phyloP scores from a whole-genome alignment of 768 basidiomycete genomes.

The Leucosporidium scottii region DNA sequence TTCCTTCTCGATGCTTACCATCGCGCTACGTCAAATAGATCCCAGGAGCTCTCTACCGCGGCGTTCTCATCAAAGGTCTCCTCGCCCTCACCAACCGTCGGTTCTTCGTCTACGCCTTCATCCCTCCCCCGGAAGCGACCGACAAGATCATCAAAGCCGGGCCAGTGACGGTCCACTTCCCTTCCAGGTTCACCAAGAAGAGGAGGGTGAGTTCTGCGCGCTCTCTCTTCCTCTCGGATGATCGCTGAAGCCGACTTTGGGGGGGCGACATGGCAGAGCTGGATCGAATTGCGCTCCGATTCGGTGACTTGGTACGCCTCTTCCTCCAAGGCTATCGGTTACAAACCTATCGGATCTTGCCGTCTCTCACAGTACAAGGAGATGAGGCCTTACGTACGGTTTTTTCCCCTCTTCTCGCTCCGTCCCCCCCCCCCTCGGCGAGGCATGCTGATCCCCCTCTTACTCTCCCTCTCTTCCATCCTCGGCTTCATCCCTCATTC shows the following conservation, averaged over 20 bases:
- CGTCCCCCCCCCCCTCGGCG: neutral
- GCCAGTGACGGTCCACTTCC: neutral
- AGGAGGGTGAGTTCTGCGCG: too few species aligned
- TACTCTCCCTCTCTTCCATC: too few species aligned
- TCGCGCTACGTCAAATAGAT: too few species aligned
- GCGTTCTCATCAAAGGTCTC: slow-evolving; percentile 5
- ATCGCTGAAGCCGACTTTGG: too few species aligned
- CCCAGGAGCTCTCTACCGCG: slow-evolving; percentile 4
- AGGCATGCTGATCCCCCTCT: too few species aligned
- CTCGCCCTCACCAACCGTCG: slow-evolving; percentile 1
- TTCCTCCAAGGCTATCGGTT: neutral
- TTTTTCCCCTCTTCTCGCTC: neutral
- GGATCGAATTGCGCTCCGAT: slow-evolving; percentile 4
- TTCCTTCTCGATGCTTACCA: too few species aligned
- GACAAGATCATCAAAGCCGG: slow-evolving; percentile 6
- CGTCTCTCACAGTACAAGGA: neutral
- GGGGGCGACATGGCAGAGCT: too few species aligned
- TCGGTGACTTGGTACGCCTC: neutral
- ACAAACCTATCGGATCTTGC: slow-evolving; percentile 6
- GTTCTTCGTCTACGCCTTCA: slow-evolving; percentile 6
- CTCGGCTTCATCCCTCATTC: too few species aligned
- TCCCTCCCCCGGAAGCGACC: neutral
- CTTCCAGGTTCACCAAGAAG: too few species aligned
- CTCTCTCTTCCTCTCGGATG: too few species aligned
- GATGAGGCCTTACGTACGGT: neutral